Percentiles rank a stretch among this genome's conserved stretches.
Conservation (phyloP, 768 basidiomycete genomes). For the Leccinum variicolor region DNA sequence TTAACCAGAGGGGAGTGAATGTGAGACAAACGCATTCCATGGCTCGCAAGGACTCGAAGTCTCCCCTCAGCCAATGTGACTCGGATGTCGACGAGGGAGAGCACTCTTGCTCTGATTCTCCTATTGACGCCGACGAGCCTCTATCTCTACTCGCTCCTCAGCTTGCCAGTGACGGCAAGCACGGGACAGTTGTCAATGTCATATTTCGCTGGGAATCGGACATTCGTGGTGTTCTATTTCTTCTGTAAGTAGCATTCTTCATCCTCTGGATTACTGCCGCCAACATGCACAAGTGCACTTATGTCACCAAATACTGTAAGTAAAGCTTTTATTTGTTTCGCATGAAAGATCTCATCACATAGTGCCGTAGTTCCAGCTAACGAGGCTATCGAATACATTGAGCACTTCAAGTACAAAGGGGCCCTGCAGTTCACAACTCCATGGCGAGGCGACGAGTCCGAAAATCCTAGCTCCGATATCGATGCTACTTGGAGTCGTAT, state of each 20-base stretch:
- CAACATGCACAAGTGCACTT: neutral
- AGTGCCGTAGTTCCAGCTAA: no score
- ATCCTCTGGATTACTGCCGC: conserved; percentile 1
- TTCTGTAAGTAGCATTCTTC: neutral
- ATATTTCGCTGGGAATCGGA: neutral
- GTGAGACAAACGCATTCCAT: no score
- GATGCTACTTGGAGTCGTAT: no score
- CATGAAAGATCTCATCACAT: neutral
- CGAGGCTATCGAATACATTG: no score
- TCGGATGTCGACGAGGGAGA: neutral
- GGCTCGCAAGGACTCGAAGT: neutral
- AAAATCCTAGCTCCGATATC: no score
- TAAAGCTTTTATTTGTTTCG: no score
- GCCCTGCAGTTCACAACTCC: no score
- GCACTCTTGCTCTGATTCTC: neutral
- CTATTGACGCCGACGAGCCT: neutral
- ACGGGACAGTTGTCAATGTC: neutral
- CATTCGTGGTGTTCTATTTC: neutral
- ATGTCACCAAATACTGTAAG: no score
- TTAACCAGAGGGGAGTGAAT: no score
- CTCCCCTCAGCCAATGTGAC: neutral
- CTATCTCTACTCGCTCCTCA: neutral
- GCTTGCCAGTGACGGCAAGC: neutral
- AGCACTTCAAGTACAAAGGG: no score
- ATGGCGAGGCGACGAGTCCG: no score